A percentile compares a stretch with the other conserved stretches of the same genome.
Conservation (phyloP, 345 rosid species). For the Eucalyptus camaldulensis region DNA sequence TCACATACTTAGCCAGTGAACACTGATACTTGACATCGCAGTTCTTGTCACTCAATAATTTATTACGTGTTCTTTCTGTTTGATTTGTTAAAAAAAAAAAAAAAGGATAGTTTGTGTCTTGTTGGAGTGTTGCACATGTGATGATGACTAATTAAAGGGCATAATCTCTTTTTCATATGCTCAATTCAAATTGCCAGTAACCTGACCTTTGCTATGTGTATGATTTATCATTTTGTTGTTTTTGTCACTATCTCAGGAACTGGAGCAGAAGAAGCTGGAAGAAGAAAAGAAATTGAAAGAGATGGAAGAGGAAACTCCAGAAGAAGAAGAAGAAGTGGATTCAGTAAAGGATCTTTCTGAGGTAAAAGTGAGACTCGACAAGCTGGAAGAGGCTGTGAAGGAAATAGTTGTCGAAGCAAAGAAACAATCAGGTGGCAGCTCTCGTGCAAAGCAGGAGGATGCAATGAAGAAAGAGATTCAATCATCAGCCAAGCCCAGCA, state of each 20-base stretch:
- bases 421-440: slow-evolving; percentile 19
- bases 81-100: not conserved
- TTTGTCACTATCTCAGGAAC: slow-evolving; percentile 27
- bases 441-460: slow-evolving; percentile 19
- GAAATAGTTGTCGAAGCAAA: slow-evolving; percentile 52
- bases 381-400: slow-evolving; percentile 58
- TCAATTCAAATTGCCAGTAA: not conserved
- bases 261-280: slow-evolving; percentile 27
- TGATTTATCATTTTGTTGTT: not conserved
- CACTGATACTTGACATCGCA: not conserved
- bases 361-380: slow-evolving; percentile 60
- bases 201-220: not conserved
- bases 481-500: not conserved
- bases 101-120: not conserved
- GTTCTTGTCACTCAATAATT: not conserved
- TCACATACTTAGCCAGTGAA: not conserved
- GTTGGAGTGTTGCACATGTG: not conserved
- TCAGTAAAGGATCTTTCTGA: slow-evolving; percentile 27
- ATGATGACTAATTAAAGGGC: not conserved
- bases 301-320: slow-evolving; percentile 24
- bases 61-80: not conserved
- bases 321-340: slow-evolving; percentile 26
- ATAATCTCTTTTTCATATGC: not conserved
- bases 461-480: slow-evolving; percentile 2
- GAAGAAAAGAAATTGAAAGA: slow-evolving; percentile 42